Base-by-base conservation (phyloP, 495 filamentous ascomycete genomes). In the Penicillium daleae region DNA sequence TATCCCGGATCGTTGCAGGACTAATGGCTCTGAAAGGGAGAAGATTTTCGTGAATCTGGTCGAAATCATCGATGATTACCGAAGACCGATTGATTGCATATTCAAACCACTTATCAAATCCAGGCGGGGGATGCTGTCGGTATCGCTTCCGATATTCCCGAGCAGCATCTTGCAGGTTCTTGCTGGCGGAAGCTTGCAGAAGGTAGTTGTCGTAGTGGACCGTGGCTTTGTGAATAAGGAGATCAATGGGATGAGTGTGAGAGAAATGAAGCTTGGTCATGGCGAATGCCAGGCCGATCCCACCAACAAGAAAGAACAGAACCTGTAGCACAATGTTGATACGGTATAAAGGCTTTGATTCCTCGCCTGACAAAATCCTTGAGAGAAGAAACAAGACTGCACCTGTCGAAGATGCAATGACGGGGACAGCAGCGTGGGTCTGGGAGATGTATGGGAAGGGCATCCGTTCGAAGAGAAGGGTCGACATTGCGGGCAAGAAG, bases 11-110 rank as follows among this genome's bases (percentile, higher is more conserved):
- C 29, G 84, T 78, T 3, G 78, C 71, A 6, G 90, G 90, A 3
- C 80, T 63, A 29, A 94, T 63, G 8, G 84, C 87, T 85, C 90
- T 92, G 66, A 93, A 95, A 0, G 91, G 91, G 2, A 83, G 78
- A 4, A 96, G 71, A 59, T 92, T 85, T 8, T 81, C 76, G 60
- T 89, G 80, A 9, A 95, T 92, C 57, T 88, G 86, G 63, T 90
- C 87, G 63, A 89, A 94, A 61, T 90, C 84, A 63, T 96, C 91
- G 61, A 93, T 83, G 12, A 92, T 76, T 12, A 86, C 74, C 2
- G 90, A 90, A 6, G 81, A 82, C 44, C 83, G 84, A 12, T 76
- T 76, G 24, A 73, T 83, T 8, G 91, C 89, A 72, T 88, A 93
- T 39, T 88, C 77, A 66, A 86, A 93, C 92, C 91, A 94, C 60